Base-by-base conservation (phyloP, 257 asterid genomes). In the Scutellaria minor region DNA sequence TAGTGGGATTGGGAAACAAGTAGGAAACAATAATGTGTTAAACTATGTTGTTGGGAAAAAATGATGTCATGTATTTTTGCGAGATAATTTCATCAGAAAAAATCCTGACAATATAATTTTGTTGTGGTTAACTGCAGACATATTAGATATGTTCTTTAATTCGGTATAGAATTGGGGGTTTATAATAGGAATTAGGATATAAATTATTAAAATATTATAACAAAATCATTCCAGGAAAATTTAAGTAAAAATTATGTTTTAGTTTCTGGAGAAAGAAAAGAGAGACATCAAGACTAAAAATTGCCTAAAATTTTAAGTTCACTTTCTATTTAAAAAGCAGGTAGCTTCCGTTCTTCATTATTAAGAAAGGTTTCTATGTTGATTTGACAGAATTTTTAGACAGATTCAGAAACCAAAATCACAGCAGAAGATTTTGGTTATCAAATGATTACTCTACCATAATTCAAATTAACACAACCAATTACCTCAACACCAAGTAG, bases 401-500 rank as follows among this genome's bases (percentile, higher is more conserved):
- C 2, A 42, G 66, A 41, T 59, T 70, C 60, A 6, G 31, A 64
- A 58, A 18, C 57, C 18, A 66, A 54, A 45, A 44, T 76, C 14
- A 60, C 70, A 63, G 59, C 40, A 14, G 62, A 72, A 72, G 39
- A 31, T 47, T 46, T 55, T 9, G 64, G 64, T 35, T 10, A 63
- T 55, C 65, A 68, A 65, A 14, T 24, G 55, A 41, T 18, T 15
- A 64, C 13, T 42, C 55, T 44, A 58, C 44, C 48, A 13, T 61
- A 14, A 72, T 6, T 6, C 64, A 46, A 31, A 18, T 24, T 48
- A 8, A 46, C 35, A 9, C 6, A 18, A 11, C 51, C 50, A 41
- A 57, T 45, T 40, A 62, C 50, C 63, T 59, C 51, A 66, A 63
- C 10, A 31, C 51, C 69, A 62, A 62, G 44, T 13, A 66, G 74